A percentile compares a stretch with the other conserved stretches of the same genome.
Conservation (phyloP, 306 rosid genomes). For the Cajanus cajan region DNA sequence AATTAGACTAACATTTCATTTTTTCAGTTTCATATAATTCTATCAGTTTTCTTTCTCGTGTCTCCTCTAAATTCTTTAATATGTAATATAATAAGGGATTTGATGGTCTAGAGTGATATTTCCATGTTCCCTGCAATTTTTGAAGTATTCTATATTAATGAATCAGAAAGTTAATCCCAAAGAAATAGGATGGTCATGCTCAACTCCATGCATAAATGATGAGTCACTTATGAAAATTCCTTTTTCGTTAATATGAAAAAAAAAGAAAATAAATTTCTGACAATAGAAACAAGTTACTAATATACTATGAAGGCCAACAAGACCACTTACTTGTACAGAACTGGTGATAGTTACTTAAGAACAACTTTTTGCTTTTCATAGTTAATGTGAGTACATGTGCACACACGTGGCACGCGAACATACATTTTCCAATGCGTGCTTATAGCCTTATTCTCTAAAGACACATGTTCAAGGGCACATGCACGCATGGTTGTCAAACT, state of each 20-base stretch:
- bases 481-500: too few species aligned
- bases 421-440: background rate
- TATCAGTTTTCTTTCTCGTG: too few species aligned
- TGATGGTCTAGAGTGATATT: background rate
- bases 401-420: background rate
- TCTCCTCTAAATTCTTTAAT: too few species aligned
- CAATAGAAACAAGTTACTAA: background rate
- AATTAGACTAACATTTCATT: too few species aligned
- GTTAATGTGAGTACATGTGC: background rate
- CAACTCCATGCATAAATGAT: background rate
- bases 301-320: slow-evolving; percentile 23
- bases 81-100: background rate
- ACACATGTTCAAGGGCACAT: background rate
- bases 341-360: slow-evolving; percentile 2
- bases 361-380: slow-evolving; percentile 18
- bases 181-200: background rate
- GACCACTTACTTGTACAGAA: slow-evolving; percentile 8
- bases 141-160: background rate
- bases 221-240: background rate
- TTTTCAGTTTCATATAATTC: too few species aligned
- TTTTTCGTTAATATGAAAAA: background rate
- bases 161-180: slow-evolving; percentile 19
- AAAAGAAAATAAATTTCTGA: background rate
- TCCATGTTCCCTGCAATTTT: slow-evolving; percentile 1
- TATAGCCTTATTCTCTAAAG: background rate